phyloP scores from a whole-genome alignment of 257 asterid species.

The Capsicum baccatum region DNA sequence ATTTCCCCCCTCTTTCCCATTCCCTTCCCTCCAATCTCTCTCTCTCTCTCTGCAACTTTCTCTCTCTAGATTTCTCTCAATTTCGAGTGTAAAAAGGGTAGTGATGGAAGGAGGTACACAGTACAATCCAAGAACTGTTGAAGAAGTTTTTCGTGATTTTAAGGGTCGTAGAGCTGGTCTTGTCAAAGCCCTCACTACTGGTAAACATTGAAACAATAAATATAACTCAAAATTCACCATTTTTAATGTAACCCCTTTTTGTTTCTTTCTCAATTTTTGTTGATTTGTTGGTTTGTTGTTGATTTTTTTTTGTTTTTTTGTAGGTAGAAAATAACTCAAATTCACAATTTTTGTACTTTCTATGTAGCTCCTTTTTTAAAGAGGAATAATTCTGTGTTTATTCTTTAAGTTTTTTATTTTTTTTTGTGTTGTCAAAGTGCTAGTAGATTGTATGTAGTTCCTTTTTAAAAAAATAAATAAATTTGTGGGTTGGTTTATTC shows the following conservation, averaged over 20 bases:
- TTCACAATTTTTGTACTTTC: too few relatives aligned
- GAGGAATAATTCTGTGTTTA: too few relatives aligned
- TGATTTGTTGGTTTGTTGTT: background rate
- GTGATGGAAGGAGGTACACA: slow-evolving; percentile 40
- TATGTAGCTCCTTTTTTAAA: background rate
- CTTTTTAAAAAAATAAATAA: too few relatives aligned
- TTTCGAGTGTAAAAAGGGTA: background rate
- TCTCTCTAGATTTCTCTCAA: background rate
- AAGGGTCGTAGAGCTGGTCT: slow-evolving; percentile 52
- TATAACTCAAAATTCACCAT: background rate
- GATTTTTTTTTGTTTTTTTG: background rate
- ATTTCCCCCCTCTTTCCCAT: too few relatives aligned
- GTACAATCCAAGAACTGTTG: slow-evolving; percentile 48
- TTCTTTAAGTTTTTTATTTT: too few relatives aligned
- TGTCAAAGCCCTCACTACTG: slow-evolving; percentile 50
- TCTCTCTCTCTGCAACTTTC: too few relatives aligned
- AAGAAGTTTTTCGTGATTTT: slow-evolving; percentile 49
- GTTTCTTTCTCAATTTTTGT: too few relatives aligned
- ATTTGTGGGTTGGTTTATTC: too few relatives aligned
- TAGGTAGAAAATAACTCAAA: too few relatives aligned
- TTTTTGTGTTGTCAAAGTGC: too few relatives aligned
- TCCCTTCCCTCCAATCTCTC: too few relatives aligned
- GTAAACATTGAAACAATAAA: slow-evolving; percentile 7
- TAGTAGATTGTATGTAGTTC: too few relatives aligned
- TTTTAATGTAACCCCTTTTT: background rate